Evolutionary conservation across 805 yeast genomes (phyloP).

Genomic region (Danielia reshetovae): DNA sequence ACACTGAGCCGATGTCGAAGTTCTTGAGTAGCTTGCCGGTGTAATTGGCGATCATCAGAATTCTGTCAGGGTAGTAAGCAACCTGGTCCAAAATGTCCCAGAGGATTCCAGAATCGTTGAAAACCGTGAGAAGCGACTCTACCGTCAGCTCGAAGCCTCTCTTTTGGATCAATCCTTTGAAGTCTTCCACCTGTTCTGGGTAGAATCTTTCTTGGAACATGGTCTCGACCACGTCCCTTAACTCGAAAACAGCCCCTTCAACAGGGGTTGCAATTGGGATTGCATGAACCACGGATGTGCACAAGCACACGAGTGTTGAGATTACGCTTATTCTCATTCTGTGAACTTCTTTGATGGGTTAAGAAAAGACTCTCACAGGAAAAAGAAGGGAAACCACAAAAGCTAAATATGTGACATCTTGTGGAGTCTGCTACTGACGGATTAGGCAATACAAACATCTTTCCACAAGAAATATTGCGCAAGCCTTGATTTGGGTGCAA

Average conservation of each 20-base stretch:
- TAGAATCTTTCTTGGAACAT: conserved; percentile 5
- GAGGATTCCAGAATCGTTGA: conserved; percentile 33
- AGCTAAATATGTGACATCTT: neutral
- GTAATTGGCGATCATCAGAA: conserved; percentile 26
- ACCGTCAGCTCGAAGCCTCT: conserved; percentile 22
- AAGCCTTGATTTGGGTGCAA: conserved; percentile 2
- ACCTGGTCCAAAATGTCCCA: conserved; percentile 33
- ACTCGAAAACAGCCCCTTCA: conserved; percentile 1
- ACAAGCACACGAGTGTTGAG: conserved; percentile 2
- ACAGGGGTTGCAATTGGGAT: conserved; percentile 19
- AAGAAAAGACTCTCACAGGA: neutral
- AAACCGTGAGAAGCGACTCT: conserved; percentile 19
- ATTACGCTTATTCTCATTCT: neutral
- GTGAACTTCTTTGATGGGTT: neutral
- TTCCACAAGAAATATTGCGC: too few relatives aligned
- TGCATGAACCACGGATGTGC: conserved; percentile 15
- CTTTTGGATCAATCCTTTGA: conserved; percentile 8
- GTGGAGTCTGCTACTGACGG: neutral
- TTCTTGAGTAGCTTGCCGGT: conserved; percentile 22
- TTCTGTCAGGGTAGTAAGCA: conserved; percentile 27
- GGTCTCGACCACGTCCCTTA: conserved; percentile 4
- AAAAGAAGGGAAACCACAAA: neutral
- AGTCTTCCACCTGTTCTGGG: conserved; percentile 11
- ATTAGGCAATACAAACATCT: neutral
- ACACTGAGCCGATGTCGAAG: conserved; percentile 8